Evolutionary conservation across 2,329 filamentous ascomycete species (phyloP).

Genomic region (Mycosphaerella sp.): DNA sequence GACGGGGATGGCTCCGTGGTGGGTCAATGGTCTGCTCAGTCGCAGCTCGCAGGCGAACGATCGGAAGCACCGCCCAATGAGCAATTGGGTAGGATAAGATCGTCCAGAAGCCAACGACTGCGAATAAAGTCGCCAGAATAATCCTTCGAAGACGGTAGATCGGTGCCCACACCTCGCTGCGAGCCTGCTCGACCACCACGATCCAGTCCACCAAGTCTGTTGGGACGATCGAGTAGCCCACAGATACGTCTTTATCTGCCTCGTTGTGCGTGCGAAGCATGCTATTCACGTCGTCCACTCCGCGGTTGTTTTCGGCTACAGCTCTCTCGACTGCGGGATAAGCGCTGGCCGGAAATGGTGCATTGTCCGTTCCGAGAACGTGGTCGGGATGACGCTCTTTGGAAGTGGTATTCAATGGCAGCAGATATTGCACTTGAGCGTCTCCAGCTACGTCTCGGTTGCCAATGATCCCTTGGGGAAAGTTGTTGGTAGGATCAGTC

Average conservation of each 20-base stretch:
- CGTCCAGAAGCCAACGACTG: conserved; percentile 64
- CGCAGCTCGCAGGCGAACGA: conserved; percentile 66
- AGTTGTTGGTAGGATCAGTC: conserved; percentile 55
- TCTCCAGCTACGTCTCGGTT: conserved; percentile 16
- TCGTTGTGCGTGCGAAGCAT: conserved; percentile 62
- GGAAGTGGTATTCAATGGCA: conserved; percentile 27
- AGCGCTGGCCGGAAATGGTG: conserved; percentile 52
- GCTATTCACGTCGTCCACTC: conserved; percentile 55
- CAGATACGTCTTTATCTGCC: conserved; percentile 60
- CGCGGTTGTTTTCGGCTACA: conserved; percentile 41
- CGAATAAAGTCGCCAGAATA: conserved; percentile 77
- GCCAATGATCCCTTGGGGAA: conserved; percentile 33
- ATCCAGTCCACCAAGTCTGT: conserved; percentile 73
- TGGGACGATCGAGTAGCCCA: conserved; percentile 70
- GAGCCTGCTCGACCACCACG: conserved; percentile 70
- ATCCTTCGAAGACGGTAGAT: conserved; percentile 74
- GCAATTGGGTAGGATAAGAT: conserved; percentile 71
- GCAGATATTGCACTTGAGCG: conserved; percentile 28
- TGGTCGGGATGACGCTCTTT: conserved; percentile 26
- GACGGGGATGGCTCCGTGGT: conserved; percentile 36
- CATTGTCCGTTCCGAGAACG: conserved; percentile 38
- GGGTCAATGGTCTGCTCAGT: conserved; percentile 68
- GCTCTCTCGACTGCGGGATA: conserved; percentile 61
- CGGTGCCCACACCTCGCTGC: conserved; percentile 67
- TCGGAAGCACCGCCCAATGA: conserved; percentile 74